Conservation (phyloP, 1,284 basidiomycete species). For the Neonothopanus nambi region DNA sequence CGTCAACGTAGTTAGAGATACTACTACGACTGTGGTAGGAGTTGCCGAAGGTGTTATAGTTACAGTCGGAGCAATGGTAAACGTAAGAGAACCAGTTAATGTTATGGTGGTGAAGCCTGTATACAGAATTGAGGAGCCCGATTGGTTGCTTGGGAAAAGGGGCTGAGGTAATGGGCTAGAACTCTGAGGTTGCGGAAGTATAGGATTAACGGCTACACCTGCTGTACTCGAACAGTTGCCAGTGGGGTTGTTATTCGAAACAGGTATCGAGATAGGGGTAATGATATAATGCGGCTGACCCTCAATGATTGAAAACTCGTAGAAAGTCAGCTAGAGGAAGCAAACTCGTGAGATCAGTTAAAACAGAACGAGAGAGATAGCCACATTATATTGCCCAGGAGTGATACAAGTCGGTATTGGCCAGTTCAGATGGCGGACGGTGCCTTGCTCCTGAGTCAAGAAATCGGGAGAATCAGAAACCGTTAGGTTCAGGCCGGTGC, state of each 20-base stretch:
- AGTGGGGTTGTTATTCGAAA: conserved; percentile 36
- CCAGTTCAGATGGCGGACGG: conserved; percentile 49
- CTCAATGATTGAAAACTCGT: conserved; percentile 44
- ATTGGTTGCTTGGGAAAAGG: neutral
- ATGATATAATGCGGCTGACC: conserved; percentile 40
- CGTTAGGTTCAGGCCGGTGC: conserved; percentile 44
- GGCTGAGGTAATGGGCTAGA: conserved; percentile 26
- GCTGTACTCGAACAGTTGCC: conserved; percentile 24
- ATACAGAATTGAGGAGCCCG: neutral
- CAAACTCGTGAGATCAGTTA: neutral
- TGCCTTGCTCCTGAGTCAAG: conserved; percentile 39
- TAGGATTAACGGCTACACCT: conserved; percentile 26
- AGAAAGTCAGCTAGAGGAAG: conserved; percentile 44
- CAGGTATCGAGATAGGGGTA: conserved; percentile 41
- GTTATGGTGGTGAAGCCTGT: conserved; percentile 19
- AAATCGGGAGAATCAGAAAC: conserved; percentile 42
- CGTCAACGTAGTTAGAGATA: conserved; percentile 22
- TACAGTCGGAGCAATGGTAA: conserved; percentile 12
- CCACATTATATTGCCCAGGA: conserved; percentile 51
- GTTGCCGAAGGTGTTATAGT: conserved; percentile 17
- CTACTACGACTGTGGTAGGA: conserved; percentile 17
- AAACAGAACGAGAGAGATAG: conserved; percentile 14
- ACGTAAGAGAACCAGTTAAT: conserved; percentile 17
- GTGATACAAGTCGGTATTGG: conserved; percentile 43
- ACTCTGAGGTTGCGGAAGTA: conserved; percentile 39